phyloP scores from a whole-genome alignment of 2,329 filamentous ascomycete genomes.

The Hansfordia pulvinata region DNA sequence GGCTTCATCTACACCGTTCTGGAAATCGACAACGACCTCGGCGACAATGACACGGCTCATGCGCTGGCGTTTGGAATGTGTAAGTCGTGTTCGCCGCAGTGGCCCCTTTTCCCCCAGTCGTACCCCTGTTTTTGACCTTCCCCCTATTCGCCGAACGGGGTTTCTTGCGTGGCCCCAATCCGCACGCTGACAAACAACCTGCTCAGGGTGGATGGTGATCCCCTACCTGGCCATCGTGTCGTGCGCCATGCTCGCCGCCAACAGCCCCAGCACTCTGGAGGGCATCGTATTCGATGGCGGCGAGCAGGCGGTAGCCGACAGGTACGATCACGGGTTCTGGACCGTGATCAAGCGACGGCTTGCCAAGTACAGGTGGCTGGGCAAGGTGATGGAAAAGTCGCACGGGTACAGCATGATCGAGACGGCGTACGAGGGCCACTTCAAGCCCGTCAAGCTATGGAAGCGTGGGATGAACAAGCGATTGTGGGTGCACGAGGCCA shows the following conservation, averaged over 20 bases:
- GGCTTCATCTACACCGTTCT: conserved; percentile 16
- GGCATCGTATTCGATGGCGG: conserved; percentile 17
- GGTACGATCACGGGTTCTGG: conserved; percentile 10
- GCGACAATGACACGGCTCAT: conserved; percentile 17
- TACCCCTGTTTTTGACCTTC: no score
- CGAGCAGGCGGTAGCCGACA: conserved; percentile 5
- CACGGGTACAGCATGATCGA: conserved; percentile 13
- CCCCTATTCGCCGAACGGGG: no score
- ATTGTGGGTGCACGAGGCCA: conserved; percentile 15
- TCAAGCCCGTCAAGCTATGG: conserved; percentile 17
- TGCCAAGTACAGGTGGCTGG: conserved; percentile 4
- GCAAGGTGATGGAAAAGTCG: conserved; percentile 5
- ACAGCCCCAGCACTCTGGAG: conserved; percentile 15
- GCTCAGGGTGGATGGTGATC: conserved; percentile 19
- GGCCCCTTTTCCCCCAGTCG: no score
- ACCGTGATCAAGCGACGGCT: conserved; percentile 5
- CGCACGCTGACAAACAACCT: neutral
- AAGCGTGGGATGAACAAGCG: conserved; percentile 18
- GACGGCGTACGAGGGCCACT: conserved; percentile 13
- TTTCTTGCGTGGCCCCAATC: no score
- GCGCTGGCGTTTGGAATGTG: conserved; percentile 19
- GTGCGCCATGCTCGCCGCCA: conserved; percentile 17
- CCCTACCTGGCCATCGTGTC: conserved; percentile 18
- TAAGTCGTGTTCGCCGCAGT: no score
- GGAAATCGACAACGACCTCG: conserved; percentile 12